Evolutionary conservation across 2,329 filamentous ascomycete species (phyloP), one percentile per base, ranked within the genome.

Genomic region (Capronia epimyces): DNA sequence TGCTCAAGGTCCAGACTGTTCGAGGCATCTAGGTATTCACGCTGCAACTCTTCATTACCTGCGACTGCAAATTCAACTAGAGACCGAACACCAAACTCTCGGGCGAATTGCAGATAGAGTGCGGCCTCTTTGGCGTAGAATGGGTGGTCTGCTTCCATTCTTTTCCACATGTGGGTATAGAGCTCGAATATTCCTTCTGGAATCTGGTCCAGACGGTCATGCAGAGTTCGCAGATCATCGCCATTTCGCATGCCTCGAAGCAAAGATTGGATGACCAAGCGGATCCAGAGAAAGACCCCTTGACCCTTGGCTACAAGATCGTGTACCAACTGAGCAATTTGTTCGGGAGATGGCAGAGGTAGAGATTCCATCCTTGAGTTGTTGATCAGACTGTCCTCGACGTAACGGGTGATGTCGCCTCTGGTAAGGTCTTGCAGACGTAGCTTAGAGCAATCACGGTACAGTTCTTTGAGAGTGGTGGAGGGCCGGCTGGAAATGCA

Each of bases 201-300:
- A 3, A 22, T 15, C 13, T 46, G 18, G 6, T 34, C 43, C 20
- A 48, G 22, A 10, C 45, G 45, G 2, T 3, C 3, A 3, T 1
- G 5, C 16, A 48, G 25, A 6, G 20, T 32, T 18, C 9, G 6
- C 34, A n/a, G 29, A 16, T 40, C 21, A 18, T 48, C 46, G 6
- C 25, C 27, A 3, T 49, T 49, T n/a, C 29, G 10, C 13, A 43
- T 27, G 6, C 46, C 46, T 43, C 27, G 27, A 10, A 43, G 9
- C 1, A 49, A 20, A 7, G 46, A 49, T 15, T 43, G 27, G 10
- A 49, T 21, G 12, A 21, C 37, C 20, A 49, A 13, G 16, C 37
- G 39, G 5, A 43, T 39, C 46, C 46, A 49, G 10, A 49, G 18
- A 20, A 49, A 49, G 16, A 49, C 46, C 1, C 46, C 46, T 40